Evolutionary conservation across 495 filamentous ascomycete genomes (phyloP), one percentile per base, ranked within the genome.

Genomic region (Cetradonia linearis): DNA sequence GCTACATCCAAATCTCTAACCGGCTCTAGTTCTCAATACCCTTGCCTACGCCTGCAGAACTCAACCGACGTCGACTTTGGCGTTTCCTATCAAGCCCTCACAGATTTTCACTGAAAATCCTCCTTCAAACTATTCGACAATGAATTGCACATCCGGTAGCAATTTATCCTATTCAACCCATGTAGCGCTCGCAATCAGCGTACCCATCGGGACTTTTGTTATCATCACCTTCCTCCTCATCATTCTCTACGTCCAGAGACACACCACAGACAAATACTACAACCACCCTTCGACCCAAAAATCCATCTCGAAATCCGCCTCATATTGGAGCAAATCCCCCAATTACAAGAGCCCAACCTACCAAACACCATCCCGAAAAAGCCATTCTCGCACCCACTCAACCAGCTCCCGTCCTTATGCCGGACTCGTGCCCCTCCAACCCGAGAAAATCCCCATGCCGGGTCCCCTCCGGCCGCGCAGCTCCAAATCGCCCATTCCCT

Each of bases 11-110:
- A 34, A 18, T 11, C n/a, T 13, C 60, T 65, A 34, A 59, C 28
- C 28, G 44, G 18, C 20, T 6, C 18, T 58, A 81, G 78, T 79
- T 67, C 69, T 81, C 59, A 74, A 77, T 66, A 70, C 77, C 28
- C 70, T 79, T 56, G 73, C 75, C 5, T 76, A 76, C 48, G 76
- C 77, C 60, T 81, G 78, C 68, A 70, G 77, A 56, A 76, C 71
- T 62, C 66, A 64, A 54, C 71, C 75, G 16, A 58, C 66, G 18
- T 64, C 68, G 0, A 68, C 70, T 20, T 49, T 61, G 18, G 36
- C 69, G 20, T 80, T 80, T 63, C 68, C 70, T 47, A 73, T 81
- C 55, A 65, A 59, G 33, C 71, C 78, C n/a, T 65, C 69, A 1
- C 60, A 71, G 23, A 76, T 81, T 52, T 81, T 81, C 68, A 71